Evolutionary conservation across 805 yeast genomes (phyloP), one percentile per base, ranked within the genome.

Genomic region (Candida morakotiae): DNA sequence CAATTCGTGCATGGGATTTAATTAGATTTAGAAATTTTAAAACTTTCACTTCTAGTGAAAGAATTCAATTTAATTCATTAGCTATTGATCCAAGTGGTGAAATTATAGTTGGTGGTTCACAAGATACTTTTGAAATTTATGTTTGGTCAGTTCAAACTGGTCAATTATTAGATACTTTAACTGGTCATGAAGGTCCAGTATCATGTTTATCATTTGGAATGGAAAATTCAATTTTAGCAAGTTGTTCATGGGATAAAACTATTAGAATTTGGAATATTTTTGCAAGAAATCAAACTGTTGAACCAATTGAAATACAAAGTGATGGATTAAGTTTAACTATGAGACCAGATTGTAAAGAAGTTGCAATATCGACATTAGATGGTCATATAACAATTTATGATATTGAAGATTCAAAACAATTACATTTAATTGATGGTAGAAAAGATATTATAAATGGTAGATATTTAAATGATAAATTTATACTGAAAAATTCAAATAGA

Each of bases 41-140:
- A 49, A 87, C 96, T 0, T 89, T 91, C 56, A 88, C 98, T 0
- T 93, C 97, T 0, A 79, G 96, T 3, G 82, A 81, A 46, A 73
- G 98, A 50, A 69, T 89, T 19, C 96, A 88, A 55, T 93, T 91
- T 61, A 81, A 80, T 35, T 77, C 87, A 37, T 64, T 93, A 42
- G 98, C 98, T 0, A 95, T 88, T 29, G 98, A 93, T 59, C 96
- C 98, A 20, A 83, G 95, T 53, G 98, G 98, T 22, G 98, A 93
- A 61, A 81, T 93, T 35, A 93, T 93, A 2, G 88, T 93, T 53
- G 98, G 97, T 3, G 96, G 96, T 2, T 85, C 96, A 3, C 69
- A 81, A 29, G 96, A 89, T 54, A 83, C 82, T 44, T 93, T 81
- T 61, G 95, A 86, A 40, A 85, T 93, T 41, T 89, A 85, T 54